Evolutionary conservation across 2,329 filamentous ascomycete genomes (phyloP).

Genomic region (Aspergillus calidoustus): DNA sequence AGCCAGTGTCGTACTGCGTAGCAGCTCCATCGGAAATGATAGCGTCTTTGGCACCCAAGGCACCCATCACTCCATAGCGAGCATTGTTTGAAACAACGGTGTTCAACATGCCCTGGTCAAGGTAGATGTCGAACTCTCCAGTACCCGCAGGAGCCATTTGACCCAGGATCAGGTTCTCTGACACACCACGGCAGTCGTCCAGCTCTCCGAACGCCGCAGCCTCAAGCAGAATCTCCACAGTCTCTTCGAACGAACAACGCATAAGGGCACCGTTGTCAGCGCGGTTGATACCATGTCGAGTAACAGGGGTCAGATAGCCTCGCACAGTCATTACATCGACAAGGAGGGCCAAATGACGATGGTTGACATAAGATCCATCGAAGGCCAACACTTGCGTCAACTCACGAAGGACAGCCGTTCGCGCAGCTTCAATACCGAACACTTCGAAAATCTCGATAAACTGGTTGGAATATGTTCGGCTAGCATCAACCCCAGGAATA

Average conservation of each 20-base stretch:
- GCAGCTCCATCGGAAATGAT: constrained; percentile 78
- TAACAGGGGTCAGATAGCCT: constrained; percentile 92
- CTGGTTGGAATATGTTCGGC: constrained; percentile 89
- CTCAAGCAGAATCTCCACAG: constrained; percentile 95
- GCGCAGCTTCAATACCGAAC: constrained; percentile 93
- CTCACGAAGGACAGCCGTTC: constrained; percentile 83
- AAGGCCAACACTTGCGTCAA: constrained; percentile 93
- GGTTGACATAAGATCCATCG: constrained; percentile 99
- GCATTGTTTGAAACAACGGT: constrained; percentile 93
- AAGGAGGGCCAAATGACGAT: constrained; percentile 91
- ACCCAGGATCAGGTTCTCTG: constrained; percentile 97
- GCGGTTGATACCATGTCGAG: constrained; percentile 97
- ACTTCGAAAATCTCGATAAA: constrained; percentile 93
- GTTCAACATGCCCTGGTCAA: constrained; percentile 94
- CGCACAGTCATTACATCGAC: constrained; percentile 98
- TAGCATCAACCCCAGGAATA: constrained; percentile 85
- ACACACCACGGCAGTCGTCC: constrained; percentile 96
- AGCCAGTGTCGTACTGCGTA: constrained; percentile 84
- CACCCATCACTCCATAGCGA: constrained; percentile 79
- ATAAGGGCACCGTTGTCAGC: constrained; percentile 97
- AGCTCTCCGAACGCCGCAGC: constrained; percentile 93
- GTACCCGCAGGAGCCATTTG: constrained; percentile 97
- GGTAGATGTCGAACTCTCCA: constrained; percentile 89
- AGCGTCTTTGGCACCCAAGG: constrained; percentile 75
- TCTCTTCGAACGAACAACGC: constrained; percentile 99